Evolutionary conservation across 768 basidiomycete species (phyloP), one percentile per base, ranked within the genome.

Genomic region (Suillus hirtellus): DNA sequence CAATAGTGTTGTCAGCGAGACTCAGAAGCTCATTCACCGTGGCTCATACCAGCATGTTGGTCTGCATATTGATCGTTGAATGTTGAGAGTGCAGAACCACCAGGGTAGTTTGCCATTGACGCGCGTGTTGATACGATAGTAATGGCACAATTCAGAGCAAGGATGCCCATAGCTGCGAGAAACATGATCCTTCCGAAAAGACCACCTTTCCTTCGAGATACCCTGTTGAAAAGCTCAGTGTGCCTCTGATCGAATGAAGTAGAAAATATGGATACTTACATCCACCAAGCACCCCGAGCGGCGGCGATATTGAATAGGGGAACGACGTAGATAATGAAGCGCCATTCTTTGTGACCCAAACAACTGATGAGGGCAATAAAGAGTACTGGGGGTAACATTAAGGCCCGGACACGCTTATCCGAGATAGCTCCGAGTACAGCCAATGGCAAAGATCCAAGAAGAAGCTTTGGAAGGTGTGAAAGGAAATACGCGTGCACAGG

Each of bases 271-370:
- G 7, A 17, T 8, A 75, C 90, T 66, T 75, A 96, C 92, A 95
- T 72, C 73, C 81, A 84, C 5, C 78, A 72, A 2, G 86, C 79
- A 3, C 86, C 89, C 17, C 86, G 74, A 0, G 95, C 89, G 2
- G 92, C 94, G 2, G 89, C 85, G 3, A 95, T 74, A 68, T 97
- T 96, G 74, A 94, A 79, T 2, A 86, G 71, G 0, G 96, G 95
- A 0, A 98, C 84, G 19, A 87, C 82, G 70, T 99, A 99, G 9
- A 94, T 83, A 62, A 99, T 80, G 75, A 99, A 99, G 8, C 97
- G 85, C 97, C 97, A 99, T 76, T 99, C 97, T 73, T 99, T 99
- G 77, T 99, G 97, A 0, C 85, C 89, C 1, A 98, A 79, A 37
- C 72, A 79, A 71, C 94, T 95, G 73, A 99, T 84, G 3, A 89